Evolutionary conservation across 177 flowering plant genomes (phyloP).

Genomic region (Vitis hybrid): DNA sequence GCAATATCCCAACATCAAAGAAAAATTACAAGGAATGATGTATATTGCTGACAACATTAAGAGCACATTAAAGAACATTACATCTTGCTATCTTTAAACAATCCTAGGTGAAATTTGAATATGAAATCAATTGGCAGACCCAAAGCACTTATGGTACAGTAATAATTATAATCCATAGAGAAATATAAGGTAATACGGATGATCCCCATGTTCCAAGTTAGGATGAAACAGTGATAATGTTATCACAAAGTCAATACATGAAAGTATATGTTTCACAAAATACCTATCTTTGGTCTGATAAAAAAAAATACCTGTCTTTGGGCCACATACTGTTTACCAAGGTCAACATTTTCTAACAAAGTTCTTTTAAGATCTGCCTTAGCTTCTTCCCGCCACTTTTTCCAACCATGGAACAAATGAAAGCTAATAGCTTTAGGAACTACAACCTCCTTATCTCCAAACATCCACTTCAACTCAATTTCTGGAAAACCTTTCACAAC

Average conservation of each 20-base stretch:
- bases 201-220: not conserved
- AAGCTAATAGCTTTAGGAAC: slow-evolving; percentile 66
- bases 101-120: too few species aligned
- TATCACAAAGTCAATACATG: not conserved
- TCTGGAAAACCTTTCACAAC: slow-evolving; percentile 87
- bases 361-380: slow-evolving; percentile 67
- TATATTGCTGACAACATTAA: not conserved
- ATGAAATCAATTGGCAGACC: not conserved
- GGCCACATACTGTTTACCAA: slow-evolving; percentile 68
- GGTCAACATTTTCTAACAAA: slow-evolving; percentile 65
- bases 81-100: too few species aligned
- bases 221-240: not conserved
- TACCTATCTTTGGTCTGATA: slow-evolving; percentile 1
- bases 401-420: slow-evolving; percentile 86
- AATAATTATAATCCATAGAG: not conserved
- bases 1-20: not conserved
- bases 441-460: slow-evolving; percentile 84
- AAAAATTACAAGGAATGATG: not conserved
- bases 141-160: not conserved
- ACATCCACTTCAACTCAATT: slow-evolving; percentile 81
- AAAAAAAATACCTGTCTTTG: slow-evolving; percentile 62
- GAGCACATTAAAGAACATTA: not conserved
- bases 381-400: slow-evolving; percentile 87
- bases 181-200: not conserved
- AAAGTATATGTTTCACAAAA: not conserved